These are phyloP conservation scores for Phalaenopsis equestris DNA, from an alignment of 106 monocot genomes.

Conservation along the genomic window DNA sequence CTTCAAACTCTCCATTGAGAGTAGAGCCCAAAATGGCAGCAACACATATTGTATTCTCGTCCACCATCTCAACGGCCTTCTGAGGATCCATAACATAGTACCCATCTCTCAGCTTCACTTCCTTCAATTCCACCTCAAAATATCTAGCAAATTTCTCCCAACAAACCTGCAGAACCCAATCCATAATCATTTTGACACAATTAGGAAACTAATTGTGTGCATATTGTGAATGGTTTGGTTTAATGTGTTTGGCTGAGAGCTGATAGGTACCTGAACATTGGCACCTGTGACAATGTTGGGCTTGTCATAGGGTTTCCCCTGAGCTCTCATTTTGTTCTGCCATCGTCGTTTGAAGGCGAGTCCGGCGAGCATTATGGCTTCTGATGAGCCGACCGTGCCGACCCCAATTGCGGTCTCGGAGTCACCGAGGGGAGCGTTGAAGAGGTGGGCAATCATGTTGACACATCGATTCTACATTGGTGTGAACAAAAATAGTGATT, in stretches of 20 bases:
- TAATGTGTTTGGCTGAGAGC: not conserved
- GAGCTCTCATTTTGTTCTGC: slow-evolving; percentile 54
- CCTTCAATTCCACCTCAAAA: slow-evolving; percentile 67
- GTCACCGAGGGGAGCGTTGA: slow-evolving; percentile 60
- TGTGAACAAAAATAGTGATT: not conserved
- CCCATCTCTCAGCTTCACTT: slow-evolving; percentile 58
- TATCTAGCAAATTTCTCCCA: slow-evolving; percentile 77
- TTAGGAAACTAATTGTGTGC: not conserved
- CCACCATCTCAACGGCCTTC: slow-evolving; percentile 54
- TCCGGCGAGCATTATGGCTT: slow-evolving; percentile 76
- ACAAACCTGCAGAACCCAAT: slow-evolving; percentile 27
- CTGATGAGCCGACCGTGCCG: slow-evolving; percentile 62
- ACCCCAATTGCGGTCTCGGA: slow-evolving; percentile 54
- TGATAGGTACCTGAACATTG: slow-evolving; percentile 45
- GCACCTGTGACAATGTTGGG: slow-evolving; percentile 79
- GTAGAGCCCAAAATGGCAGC: slow-evolving; percentile 68
- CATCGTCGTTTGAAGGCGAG: slow-evolving; percentile 66
- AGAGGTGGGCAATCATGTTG: slow-evolving; percentile 75
- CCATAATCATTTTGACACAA: too few relatives aligned
- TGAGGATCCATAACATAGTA: slow-evolving; percentile 75
- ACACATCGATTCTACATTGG: slow-evolving; percentile 53
- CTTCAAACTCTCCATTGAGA: slow-evolving; percentile 73
- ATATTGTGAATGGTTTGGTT: not conserved
- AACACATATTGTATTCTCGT: slow-evolving; percentile 73
- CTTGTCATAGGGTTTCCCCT: slow-evolving; percentile 56